A percentile compares a stretch with the other conserved stretches of the same genome.
Conservation (phyloP, 192 early-diverging fungal species). For the Gonapodya sp. region DNA sequence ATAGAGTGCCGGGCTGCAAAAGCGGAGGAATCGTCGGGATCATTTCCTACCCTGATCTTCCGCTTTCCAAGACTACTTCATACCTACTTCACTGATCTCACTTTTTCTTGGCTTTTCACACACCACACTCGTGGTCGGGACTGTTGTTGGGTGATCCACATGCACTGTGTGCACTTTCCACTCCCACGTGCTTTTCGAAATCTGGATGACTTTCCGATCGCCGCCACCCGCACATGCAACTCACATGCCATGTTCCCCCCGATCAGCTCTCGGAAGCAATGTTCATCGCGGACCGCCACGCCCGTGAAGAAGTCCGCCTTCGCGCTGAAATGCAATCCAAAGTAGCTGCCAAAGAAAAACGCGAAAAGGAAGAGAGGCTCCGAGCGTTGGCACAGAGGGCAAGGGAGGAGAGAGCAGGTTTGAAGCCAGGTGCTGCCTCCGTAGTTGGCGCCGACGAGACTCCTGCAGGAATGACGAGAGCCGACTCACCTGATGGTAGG, state of each 20-base stretch:
- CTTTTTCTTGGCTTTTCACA: too few relatives aligned
- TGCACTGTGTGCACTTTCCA: too few relatives aligned
- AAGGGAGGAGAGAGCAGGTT: conserved; percentile 72
- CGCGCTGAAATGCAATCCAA: conserved; percentile 84
- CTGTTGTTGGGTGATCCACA: too few relatives aligned
- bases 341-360: conserved; percentile 87
- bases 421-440: conserved; percentile 18
- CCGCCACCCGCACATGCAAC: neutral
- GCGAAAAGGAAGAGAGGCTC: conserved; percentile 83
- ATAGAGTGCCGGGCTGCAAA: too few relatives aligned
- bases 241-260: neutral
- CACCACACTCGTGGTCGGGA: too few relatives aligned
- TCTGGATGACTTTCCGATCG: neutral
- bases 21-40: too few relatives aligned
- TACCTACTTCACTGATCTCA: too few relatives aligned
- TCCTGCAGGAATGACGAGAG: neutral
- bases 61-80: too few relatives aligned
- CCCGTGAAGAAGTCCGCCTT: conserved; percentile 86
- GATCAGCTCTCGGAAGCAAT: conserved; percentile 81
- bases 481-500: neutral
- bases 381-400: conserved; percentile 85
- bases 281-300: conserved; percentile 83
- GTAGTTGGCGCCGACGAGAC: neutral
- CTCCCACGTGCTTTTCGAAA: too few relatives aligned
- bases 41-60: too few relatives aligned